Percentiles rank a stretch among this genome's conserved stretches.
Conservation (phyloP, 225 moss, liverwort and hornwort species). For the Pleurozium schreberi region DNA sequence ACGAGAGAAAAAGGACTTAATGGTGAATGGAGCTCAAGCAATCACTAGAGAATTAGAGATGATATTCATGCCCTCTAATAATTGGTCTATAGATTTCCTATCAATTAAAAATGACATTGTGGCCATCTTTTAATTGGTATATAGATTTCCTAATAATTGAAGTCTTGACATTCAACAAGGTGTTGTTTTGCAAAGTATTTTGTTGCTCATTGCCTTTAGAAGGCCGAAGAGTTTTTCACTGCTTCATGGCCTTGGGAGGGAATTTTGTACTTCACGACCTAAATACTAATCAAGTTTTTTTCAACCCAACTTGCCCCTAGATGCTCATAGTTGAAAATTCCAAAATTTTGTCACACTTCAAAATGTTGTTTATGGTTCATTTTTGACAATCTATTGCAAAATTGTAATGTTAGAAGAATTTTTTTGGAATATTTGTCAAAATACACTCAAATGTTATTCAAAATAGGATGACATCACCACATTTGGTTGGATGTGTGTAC, state of each 20-base stretch:
- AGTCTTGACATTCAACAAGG: not conserved
- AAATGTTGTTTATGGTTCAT: accelerated
- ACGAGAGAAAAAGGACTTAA: not conserved
- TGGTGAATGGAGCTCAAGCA: not conserved
- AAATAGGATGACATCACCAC: not conserved
- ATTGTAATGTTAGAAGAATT: not conserved
- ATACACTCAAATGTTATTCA: not conserved
- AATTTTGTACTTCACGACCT: not conserved
- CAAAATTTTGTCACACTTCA: accelerated
- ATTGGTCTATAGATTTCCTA: not conserved
- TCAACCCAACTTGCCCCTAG: not conserved
- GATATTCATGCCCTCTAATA: not conserved
- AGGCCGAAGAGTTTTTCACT: accelerated
- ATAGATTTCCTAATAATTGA: not conserved
- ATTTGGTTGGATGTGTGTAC: not conserved
- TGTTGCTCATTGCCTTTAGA: not conserved
- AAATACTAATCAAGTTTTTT: accelerated
- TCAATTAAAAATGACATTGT: no score
- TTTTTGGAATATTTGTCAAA: not conserved
- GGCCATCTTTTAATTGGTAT: no score
- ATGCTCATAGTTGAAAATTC: not conserved
- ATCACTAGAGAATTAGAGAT: not conserved
- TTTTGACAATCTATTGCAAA: not conserved
- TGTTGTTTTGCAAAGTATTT: not conserved
- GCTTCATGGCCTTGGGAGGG: accelerated